Conservation (phyloP, 2,329 filamentous ascomycete species). For the Botrytis hyacinthi region DNA sequence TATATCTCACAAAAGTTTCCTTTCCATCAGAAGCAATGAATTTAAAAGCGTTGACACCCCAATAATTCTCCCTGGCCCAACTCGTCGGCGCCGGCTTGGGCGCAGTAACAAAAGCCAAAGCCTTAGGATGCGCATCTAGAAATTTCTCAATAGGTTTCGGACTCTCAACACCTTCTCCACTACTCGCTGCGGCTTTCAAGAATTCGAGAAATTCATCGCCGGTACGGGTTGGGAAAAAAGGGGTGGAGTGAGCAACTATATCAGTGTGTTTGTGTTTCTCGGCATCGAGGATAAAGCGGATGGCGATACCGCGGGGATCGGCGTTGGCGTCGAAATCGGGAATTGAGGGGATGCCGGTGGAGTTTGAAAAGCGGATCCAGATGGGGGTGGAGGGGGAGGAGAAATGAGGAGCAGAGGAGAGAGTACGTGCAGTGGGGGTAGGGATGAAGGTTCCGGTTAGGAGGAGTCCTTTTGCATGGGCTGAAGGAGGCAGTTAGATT, state of each 20-base stretch:
- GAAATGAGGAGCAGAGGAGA: constrained; percentile 51
- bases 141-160: constrained; percentile 42
- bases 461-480: constrained; percentile 54
- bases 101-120: constrained; percentile 47
- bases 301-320: constrained; percentile 49
- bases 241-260: constrained; percentile 52
- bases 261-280: constrained; percentile 50
- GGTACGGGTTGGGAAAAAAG: constrained; percentile 51
- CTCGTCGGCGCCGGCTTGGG: constrained; percentile 51
- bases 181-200: constrained; percentile 43
- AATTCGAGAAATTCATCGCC: constrained; percentile 53
- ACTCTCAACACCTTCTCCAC: constrained; percentile 11
- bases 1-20: constrained; percentile 49
- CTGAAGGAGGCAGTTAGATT: not conserved
- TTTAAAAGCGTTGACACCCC: constrained; percentile 50
- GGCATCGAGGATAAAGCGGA: constrained; percentile 49
- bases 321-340: constrained; percentile 49
- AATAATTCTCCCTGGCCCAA: constrained; percentile 50
- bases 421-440: constrained; percentile 42
- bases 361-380: constrained; percentile 49
- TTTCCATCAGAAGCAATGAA: constrained; percentile 44
- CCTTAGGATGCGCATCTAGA: constrained; percentile 47
- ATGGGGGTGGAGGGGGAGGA: constrained; percentile 45
- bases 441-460: constrained; percentile 53
- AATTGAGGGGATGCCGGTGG: constrained; percentile 50